Evolutionary conservation across 768 basidiomycete genomes (phyloP), one percentile per base, ranked within the genome.

Genomic region (Suillus clintonianus): DNA sequence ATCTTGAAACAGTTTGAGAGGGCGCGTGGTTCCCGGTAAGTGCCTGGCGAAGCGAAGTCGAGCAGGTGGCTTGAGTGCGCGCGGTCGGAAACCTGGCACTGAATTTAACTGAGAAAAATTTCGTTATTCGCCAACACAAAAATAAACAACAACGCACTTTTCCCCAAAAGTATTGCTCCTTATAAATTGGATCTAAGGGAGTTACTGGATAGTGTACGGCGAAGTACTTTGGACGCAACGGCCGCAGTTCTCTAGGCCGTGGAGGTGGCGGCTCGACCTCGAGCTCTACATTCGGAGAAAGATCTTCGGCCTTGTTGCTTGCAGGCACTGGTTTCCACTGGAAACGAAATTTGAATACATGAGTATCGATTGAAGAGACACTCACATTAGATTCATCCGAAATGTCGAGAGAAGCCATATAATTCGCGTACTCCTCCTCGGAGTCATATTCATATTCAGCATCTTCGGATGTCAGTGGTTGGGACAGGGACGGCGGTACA

Each of bases 241-340:
- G 63, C 37, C 60, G 58, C 1, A 62, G 15, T 15, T 56, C 17
- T 24, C 51, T 32, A 53, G 32, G 51, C 0, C 13, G 62, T 50
- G 61, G 61, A 56, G 62, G 65, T 34, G 56, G 30, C 14, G 42
- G 22, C 32, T 47, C 37, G 7, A 17, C 56, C 34, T 64, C 61
- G 2, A 37, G 48, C 2, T 67, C 59, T 37, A 64, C 53, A 45
- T 57, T 58, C 7, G 70, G 69, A 0, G 72, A 72, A 62, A 74
- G 61, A 42, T 76, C 71, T 64, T 77, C 76, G n/a, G 74, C 76
- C 60, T 68, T 75, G 36, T 75, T 76, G 41, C 69, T 64, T 41
- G 64, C 64, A 0, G 76, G 72, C 17, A 67, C 37, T 27, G 71
- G 67, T 22, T 63, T 58, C 74, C 74, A 76, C 74, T 76, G 59